These are phyloP conservation scores for Mortierella sp. DNA, from an alignment of 371 early-diverging fungal species.

Conservation along the genomic window DNA sequence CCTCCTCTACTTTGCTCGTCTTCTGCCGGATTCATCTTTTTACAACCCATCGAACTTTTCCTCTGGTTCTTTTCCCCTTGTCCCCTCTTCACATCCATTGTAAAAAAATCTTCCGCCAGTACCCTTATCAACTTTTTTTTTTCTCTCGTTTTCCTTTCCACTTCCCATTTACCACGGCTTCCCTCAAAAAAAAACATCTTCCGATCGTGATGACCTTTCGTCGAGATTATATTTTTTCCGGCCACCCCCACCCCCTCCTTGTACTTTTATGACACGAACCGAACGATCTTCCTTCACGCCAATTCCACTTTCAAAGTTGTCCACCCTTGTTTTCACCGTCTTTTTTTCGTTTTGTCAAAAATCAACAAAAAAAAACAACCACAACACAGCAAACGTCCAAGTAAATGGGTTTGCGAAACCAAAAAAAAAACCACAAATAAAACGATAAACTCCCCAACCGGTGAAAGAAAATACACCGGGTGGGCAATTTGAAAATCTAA, in stretches of 20 bases:
- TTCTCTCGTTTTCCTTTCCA: neutral
- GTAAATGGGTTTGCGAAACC: neutral
- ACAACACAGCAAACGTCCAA: neutral
- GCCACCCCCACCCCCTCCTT: neutral
- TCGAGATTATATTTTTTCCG: constrained; percentile 27
- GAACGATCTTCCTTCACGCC: constrained; percentile 9
- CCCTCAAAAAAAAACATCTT: constrained; percentile 14
- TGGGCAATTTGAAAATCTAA: constrained; percentile 7
- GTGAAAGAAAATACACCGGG: neutral
- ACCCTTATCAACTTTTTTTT: neutral
- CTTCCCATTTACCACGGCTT: neutral
- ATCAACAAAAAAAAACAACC: neutral
- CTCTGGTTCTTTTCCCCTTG: neutral
- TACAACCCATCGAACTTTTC: neutral
- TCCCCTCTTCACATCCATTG: neutral
- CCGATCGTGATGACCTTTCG: constrained; percentile 44
- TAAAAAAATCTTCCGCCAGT: constrained; percentile 7
- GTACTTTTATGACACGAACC: constrained; percentile 43
- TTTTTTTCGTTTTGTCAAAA: neutral
- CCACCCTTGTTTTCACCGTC: neutral
- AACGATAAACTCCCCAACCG: neutral
- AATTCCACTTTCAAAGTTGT: neutral
- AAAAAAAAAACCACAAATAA: neutral
- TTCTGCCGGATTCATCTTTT: constrained; percentile 12
- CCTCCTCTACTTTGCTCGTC: neutral